Percentiles rank a stretch among this genome's conserved stretches.
phyloP scores from a whole-genome alignment of 2,329 filamentous ascomycete genomes.

The Zopfia rhizophila region DNA sequence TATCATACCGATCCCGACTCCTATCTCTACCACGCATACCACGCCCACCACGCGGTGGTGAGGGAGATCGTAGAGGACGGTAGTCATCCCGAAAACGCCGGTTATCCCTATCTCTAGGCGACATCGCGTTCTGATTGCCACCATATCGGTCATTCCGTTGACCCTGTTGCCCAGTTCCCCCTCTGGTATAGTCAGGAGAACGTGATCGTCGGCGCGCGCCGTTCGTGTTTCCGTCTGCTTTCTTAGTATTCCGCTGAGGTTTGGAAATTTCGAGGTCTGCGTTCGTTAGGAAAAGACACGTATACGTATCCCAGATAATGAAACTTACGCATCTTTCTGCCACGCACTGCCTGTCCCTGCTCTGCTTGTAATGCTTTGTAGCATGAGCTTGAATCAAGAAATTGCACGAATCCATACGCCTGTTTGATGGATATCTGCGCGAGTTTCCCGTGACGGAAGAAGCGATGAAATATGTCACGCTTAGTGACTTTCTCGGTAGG shows the following conservation, averaged over 20 bases:
- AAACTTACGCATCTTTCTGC: slow-evolving; percentile 89
- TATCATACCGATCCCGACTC: slow-evolving; percentile 62
- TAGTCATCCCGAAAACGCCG: slow-evolving; percentile 74
- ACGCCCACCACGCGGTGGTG: slow-evolving; percentile 54
- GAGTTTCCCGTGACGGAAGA: slow-evolving; percentile 84
- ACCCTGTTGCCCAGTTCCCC: slow-evolving; percentile 56
- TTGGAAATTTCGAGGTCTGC: slow-evolving; percentile 90
- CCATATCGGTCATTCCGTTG: slow-evolving; percentile 56
- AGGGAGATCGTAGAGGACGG: slow-evolving; percentile 57
- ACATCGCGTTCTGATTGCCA: slow-evolving; percentile 45
- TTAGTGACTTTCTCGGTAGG: slow-evolving; percentile 94
- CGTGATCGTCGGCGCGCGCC: slow-evolving; percentile 65
- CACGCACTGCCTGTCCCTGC: slow-evolving; percentile 83
- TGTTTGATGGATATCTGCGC: slow-evolving; percentile 97
- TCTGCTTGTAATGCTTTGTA: slow-evolving; percentile 77
- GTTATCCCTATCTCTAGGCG: slow-evolving; percentile 58
- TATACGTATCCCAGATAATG: slow-evolving; percentile 28
- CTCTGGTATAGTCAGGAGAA: slow-evolving; percentile 69
- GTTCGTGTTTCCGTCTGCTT: slow-evolving; percentile 56
- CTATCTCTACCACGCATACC: slow-evolving; percentile 46
- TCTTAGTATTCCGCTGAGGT: slow-evolving; percentile 80
- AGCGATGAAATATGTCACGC: slow-evolving; percentile 90
- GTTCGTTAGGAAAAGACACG: slow-evolving; percentile 38
- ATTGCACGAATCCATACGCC: slow-evolving; percentile 97
- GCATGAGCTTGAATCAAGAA: slow-evolving; percentile 80